These are phyloP conservation scores for Cladophialophora bantiana DNA, from an alignment of 2,329 filamentous ascomycete genomes.

Conservation along the genomic window DNA sequence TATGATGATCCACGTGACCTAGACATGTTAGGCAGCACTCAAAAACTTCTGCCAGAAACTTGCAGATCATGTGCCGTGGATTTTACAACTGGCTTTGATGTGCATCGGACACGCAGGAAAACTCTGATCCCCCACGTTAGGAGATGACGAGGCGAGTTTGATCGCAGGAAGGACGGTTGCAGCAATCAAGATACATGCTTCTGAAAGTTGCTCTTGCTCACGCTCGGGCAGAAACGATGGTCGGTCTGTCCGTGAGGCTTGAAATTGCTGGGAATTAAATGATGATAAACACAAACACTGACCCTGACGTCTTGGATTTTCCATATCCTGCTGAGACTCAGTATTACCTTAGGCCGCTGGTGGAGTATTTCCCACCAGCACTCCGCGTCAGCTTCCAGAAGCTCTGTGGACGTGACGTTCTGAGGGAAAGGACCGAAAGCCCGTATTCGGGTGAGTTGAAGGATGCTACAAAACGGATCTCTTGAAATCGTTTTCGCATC, in stretches of 20 bases:
- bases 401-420: background rate
- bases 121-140: background rate
- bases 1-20: background rate
- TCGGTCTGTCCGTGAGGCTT: background rate
- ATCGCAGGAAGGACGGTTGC: background rate
- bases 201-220: background rate
- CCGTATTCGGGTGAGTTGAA: slow-evolving; percentile 17
- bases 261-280: background rate
- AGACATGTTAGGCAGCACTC: background rate
- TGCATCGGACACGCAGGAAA: background rate
- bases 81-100: slow-evolving; percentile 1
- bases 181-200: background rate
- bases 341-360: background rate
- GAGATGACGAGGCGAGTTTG: background rate
- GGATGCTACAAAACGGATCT: slow-evolving; percentile 8
- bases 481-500: background rate
- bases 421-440: background rate
- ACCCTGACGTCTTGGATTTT: background rate
- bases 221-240: background rate
- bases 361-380: slow-evolving; percentile 3
- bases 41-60: background rate
- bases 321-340: background rate
- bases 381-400: slow-evolving; percentile 16
- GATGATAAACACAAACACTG: background rate
- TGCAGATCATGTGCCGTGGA: background rate